These are phyloP conservation scores for Ceratorhiza oryzae-sativae DNA, from an alignment of 1,284 basidiomycete genomes.

Conservation along the genomic window DNA sequence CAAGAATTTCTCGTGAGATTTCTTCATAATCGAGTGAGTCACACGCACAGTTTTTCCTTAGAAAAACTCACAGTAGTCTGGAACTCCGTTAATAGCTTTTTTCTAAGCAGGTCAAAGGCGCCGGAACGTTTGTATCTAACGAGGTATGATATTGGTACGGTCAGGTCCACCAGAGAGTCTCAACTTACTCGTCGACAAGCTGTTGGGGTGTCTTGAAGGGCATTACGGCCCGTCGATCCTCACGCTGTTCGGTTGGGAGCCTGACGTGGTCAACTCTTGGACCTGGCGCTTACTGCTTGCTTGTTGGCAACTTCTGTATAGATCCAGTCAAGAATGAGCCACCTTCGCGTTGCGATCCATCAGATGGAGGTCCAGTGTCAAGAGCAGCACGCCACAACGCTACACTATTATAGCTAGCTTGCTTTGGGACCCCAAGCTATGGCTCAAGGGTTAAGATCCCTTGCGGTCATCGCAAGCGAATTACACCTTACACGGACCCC, in stretches of 20 bases:
- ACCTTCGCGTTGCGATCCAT: neutral
- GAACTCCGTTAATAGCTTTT: conserved; percentile 34
- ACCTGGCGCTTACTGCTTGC: neutral
- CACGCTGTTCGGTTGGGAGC: neutral
- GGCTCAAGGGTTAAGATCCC: no score
- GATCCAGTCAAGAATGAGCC: neutral
- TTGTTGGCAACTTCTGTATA: neutral
- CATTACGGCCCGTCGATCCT: neutral
- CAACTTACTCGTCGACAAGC: conserved; percentile 27
- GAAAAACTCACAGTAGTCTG: conserved; percentile 18
- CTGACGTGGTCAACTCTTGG: neutral
- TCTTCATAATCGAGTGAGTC: conserved; percentile 3
- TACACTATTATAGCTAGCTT: no score
- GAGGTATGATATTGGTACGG: neutral
- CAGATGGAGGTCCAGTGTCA: no score
- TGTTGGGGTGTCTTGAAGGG: conserved; percentile 34
- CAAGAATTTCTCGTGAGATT: conserved; percentile 37
- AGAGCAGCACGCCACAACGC: no score
- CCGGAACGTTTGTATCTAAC: conserved; percentile 36
- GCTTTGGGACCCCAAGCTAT: no score
- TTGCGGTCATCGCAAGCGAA: neutral
- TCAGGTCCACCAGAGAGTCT: neutral
- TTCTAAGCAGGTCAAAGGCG: conserved; percentile 29
- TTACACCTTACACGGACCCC: neutral
- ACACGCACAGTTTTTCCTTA: neutral